These are phyloP conservation scores for Lecanoromycetidae sp. DNA, from an alignment of 2,329 filamentous ascomycete genomes.

Conservation along the genomic window DNA sequence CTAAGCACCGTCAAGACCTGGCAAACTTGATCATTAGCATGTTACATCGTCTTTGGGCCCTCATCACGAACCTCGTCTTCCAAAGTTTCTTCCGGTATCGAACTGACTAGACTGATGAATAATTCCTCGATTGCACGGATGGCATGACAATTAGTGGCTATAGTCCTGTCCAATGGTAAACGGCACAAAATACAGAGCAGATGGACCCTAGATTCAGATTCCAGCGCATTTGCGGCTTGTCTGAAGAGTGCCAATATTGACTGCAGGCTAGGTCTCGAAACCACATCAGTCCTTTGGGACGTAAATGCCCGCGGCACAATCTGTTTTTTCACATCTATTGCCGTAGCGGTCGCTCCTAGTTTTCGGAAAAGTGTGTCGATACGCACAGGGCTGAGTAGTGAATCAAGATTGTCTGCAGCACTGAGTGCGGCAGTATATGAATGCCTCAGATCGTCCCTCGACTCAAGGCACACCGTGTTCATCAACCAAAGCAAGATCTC, in stretches of 20 bases:
- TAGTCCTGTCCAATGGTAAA: constrained; percentile 16
- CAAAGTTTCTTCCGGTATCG: background rate
- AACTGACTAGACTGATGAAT: constrained; percentile 10
- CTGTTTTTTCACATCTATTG: constrained; percentile 28
- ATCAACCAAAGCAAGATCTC: constrained; percentile 56
- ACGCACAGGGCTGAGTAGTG: constrained; percentile 28
- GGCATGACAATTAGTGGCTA: constrained; percentile 8
- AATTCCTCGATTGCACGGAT: constrained; percentile 13
- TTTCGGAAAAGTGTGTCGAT: constrained; percentile 44
- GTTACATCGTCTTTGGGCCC: background rate
- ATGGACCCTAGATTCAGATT: constrained; percentile 6
- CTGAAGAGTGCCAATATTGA: constrained; percentile 5
- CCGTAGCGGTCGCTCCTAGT: constrained; percentile 43
- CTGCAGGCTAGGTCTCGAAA: background rate
- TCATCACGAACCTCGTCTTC: constrained; percentile 5
- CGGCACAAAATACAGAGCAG: constrained; percentile 17
- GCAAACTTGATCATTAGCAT: background rate
- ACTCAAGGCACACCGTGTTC: constrained; percentile 45
- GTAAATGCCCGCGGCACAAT: constrained; percentile 22
- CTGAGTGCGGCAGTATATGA: constrained; percentile 37
- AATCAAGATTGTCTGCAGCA: constrained; percentile 23
- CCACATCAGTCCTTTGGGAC: constrained; percentile 16
- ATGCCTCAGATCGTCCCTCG: constrained; percentile 42
- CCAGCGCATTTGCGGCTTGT: constrained; percentile 4
- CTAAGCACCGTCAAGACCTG: constrained; percentile 9